A percentile compares a stretch with the other conserved stretches of the same genome.
Conservation (phyloP, 78 protist species). For the Polysphondylium violaceum region DNA sequence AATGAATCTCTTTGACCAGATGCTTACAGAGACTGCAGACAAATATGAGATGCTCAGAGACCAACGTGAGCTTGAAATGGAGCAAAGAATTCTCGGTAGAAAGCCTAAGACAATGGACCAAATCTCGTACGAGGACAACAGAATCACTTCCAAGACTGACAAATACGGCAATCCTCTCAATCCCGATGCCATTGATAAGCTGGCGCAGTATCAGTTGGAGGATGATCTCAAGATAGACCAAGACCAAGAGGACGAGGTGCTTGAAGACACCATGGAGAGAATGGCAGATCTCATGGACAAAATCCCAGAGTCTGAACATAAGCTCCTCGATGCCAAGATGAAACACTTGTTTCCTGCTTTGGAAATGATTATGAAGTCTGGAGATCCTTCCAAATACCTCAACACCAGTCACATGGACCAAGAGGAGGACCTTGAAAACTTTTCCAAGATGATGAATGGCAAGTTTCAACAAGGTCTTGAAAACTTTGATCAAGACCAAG, state of each 20-base stretch:
- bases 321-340: background rate
- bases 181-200: conserved; percentile 42
- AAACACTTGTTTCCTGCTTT: conserved; percentile 6
- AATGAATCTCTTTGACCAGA: conserved; percentile 21
- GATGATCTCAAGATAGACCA: conserved; percentile 9
- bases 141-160: conserved; percentile 25
- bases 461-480: background rate
- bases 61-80: conserved; percentile 29
- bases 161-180: conserved; percentile 48
- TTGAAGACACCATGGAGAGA: conserved; percentile 2
- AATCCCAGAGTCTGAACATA: background rate
- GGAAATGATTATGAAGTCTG: background rate
- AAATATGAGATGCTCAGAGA: background rate
- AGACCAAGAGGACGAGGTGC: conserved; percentile 33
- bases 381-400: background rate
- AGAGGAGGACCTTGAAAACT: conserved; percentile 19
- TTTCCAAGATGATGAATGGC: background rate
- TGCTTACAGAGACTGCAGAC: conserved; percentile 9
- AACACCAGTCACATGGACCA: conserved; percentile 23
- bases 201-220: conserved; percentile 37
- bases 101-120: conserved; percentile 33
- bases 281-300: background rate
- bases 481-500: background rate
- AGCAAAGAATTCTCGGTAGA: conserved; percentile 9
- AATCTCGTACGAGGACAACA: conserved; percentile 32